phyloP scores from a whole-genome alignment of 768 basidiomycete species.

The Leccinum subgranulosum region DNA sequence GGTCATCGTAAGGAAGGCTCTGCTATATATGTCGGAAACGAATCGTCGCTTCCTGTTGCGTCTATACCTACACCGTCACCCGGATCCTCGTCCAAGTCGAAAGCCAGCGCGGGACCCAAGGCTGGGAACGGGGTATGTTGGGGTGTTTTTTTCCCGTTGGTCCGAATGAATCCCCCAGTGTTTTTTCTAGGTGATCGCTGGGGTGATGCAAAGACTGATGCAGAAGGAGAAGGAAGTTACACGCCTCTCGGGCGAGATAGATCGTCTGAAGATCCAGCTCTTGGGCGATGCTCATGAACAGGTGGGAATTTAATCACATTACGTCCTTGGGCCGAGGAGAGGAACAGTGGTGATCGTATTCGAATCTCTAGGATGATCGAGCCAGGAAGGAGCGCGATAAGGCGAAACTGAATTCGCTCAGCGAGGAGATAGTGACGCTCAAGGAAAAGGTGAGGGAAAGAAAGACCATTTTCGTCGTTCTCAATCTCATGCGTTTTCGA shows the following conservation, averaged over 20 bases:
- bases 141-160: not conserved
- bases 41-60: not conserved
- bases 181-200: constrained; percentile 53
- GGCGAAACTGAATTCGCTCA: constrained; percentile 65
- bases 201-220: constrained; percentile 74
- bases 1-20: constrained; percentile 16
- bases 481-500: not conserved
- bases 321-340: not conserved
- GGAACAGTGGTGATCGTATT: not conserved
- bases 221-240: constrained; percentile 84
- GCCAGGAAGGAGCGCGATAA: constrained; percentile 75
- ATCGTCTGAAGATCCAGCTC: constrained; percentile 55
- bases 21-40: constrained; percentile 9
- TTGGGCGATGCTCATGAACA: constrained; percentile 56
- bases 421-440: constrained; percentile 69
- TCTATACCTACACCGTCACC: not conserved
- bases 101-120: constrained; percentile 43
- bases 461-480: not conserved
- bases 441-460: constrained; percentile 57
- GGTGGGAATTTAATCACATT: constrained; percentile 36
- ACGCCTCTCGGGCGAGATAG: constrained; percentile 70
- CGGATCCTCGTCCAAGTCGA: constrained; percentile 17
- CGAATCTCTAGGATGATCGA: constrained; percentile 55
- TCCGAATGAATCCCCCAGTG: not conserved
- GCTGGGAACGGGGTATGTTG: constrained; percentile 52